Base-by-base conservation (phyloP, 2,329 filamentous ascomycete species). In the Neospermospora avenae region DNA sequence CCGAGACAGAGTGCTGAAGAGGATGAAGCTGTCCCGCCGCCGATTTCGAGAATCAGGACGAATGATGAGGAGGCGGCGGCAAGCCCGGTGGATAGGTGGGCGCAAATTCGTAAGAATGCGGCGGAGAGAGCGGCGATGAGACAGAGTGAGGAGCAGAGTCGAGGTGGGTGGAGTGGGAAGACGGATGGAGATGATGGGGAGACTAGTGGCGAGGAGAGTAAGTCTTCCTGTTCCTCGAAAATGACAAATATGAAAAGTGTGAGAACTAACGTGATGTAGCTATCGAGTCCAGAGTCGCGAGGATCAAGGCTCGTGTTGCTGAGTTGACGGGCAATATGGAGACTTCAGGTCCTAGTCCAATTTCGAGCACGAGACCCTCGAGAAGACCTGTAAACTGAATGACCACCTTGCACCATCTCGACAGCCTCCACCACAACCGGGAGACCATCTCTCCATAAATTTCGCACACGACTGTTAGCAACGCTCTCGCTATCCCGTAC, bases 301-400 rank as follows among this genome's bases (percentile, higher is more conserved):
- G 95, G 65, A 99, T 99, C 82, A 98, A 97, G 78, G 95, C 95
- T 62, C 88, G 95, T 63, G 95, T 99, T 60, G 95, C 95, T 55
- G 92, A 97, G 74, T 78, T 99, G 69, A 99, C 95, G 1, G 89
- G 89, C 69, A 90, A 90, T 74, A 90, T 90, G 83, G 89, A 93
- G 42, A 56, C 44, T 13, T 49, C 35, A 16, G 60, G 39, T 16
- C 60, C 48, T 11, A 65, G 57, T 8, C 60, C 63, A 14, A 44
- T 58, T 20, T 49, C 61, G 60, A 52, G 56, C 52, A n/a, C 59
- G 28, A 24, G 41, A 39, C 56, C 66, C 45, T 25, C 52, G 37
- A 45, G 61, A 58, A 61, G 59, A 52, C 24, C 55, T n/a, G 54
- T 51, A 24, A 48, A 18, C 25, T 49, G 22, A 46, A 31, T 31